Evolutionary conservation across 805 yeast genomes (phyloP).

Genomic region (Wickerhamiella nectarea): DNA sequence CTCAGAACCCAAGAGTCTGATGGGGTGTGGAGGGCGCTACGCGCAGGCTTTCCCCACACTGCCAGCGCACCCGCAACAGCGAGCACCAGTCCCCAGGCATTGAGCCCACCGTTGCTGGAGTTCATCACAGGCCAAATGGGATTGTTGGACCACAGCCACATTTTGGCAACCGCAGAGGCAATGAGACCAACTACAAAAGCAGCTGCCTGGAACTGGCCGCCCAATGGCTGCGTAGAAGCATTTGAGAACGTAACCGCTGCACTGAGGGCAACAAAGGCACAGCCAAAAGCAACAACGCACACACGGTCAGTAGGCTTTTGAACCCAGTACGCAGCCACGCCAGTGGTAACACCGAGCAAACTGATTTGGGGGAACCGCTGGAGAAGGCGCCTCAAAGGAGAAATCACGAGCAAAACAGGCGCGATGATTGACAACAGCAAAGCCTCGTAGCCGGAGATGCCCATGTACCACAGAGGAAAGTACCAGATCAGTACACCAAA

Average conservation of each 20-base stretch:
- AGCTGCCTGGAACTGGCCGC: constrained; percentile 33
- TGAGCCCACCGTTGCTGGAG: constrained; percentile 72
- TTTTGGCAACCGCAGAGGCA: constrained; percentile 60
- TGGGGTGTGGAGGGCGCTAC: constrained; percentile 33
- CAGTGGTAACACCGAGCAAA: constrained; percentile 42
- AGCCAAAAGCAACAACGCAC: constrained; percentile 50
- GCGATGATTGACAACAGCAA: constrained; percentile 41
- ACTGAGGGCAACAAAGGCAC: constrained; percentile 46
- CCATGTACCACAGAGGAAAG: constrained; percentile 97
- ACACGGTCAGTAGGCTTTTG: constrained; percentile 59
- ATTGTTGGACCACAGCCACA: constrained; percentile 67
- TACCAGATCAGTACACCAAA: constrained; percentile 85
- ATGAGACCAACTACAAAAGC: constrained; percentile 61
- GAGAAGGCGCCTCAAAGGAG: constrained; percentile 32
- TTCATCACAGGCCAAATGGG: constrained; percentile 97
- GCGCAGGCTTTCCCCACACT: background rate
- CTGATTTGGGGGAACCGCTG: constrained; percentile 39
- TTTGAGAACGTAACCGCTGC: constrained; percentile 41
- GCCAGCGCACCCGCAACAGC: constrained; percentile 45
- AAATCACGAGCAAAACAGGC: constrained; percentile 42
- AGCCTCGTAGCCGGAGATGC: constrained; percentile 87
- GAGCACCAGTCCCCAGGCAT: constrained; percentile 48
- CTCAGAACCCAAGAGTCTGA: constrained; percentile 30
- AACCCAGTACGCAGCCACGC: constrained; percentile 63
- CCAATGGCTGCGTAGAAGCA: constrained; percentile 23